Base-by-base conservation (phyloP, 208 protist genomes). In the Acanthamoeba culbertsoni region DNA sequence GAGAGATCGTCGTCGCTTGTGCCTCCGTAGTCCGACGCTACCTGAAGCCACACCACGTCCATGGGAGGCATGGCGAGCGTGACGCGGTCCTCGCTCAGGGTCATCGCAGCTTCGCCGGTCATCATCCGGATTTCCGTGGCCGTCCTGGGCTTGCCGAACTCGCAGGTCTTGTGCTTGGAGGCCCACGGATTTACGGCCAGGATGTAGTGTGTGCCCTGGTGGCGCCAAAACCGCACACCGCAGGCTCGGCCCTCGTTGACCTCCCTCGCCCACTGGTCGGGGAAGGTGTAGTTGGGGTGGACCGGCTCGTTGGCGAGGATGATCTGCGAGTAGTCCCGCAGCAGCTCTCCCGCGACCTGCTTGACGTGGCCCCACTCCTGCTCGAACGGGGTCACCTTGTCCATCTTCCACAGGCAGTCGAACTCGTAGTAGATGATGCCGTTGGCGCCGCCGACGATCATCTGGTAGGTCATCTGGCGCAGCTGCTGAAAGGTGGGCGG, bases 221-320 rank as follows among this genome's bases (percentile, higher is more conserved):
- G 59, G 31, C 59, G 0, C 59, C 59, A 68, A 33, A 68, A 68
- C 59, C 59, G 26, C 59, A 68, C 59, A 8, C 59, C 59, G 59
- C 59, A 68, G 7, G 59, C 59, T 16, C 59, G 5, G 59, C 59
- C 59, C 59, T 68, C 59, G 59, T 68, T 68, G n/a, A 68, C 59
- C 8, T 68, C 59, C 3, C 59, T 5, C 59, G 59, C 59, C 59
- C 59, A 68, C 59, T 68, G 59, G 31, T 68, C 59, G 28, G 59
- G 59, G 59, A 68, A 68, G 59, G 59, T 68, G 59, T 68, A 68
- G 59, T 68, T 68, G 59, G 59, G 59, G 59, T 68, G 59, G 28
- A 68, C 59, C 31, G 59, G 31, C 59, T 68, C 59, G 59, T 68
- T 68, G 59, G 59, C 8, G 12, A 68, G 59, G 59, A 68, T 68